These are phyloP conservation scores for Pythium volutum DNA, from an alignment of 352 stramenopile species.

Conservation along the genomic window DNA sequence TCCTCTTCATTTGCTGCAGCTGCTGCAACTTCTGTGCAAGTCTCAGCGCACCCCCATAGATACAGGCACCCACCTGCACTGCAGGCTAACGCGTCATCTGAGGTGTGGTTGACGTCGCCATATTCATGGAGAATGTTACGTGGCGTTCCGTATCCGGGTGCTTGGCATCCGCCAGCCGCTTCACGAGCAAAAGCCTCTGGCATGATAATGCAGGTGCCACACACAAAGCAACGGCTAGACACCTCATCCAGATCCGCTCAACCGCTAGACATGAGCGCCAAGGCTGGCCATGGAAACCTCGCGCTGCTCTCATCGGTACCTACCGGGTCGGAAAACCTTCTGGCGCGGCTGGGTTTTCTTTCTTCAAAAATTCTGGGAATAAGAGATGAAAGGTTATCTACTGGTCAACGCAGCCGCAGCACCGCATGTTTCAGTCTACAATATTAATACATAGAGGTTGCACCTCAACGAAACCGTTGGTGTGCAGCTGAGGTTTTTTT, in stretches of 20 bases:
- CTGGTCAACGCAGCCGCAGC: neutral
- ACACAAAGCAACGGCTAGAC: no score
- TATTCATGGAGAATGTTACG: no score
- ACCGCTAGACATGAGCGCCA: no score
- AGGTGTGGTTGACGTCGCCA: no score
- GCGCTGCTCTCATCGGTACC: neutral
- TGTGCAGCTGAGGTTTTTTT: slow-evolving; percentile 11
- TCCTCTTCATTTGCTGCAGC: neutral
- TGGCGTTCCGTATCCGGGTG: neutral
- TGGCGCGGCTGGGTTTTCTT: slow-evolving; percentile 14
- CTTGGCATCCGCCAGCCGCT: slow-evolving; percentile 1
- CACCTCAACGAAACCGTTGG: slow-evolving; percentile 1
- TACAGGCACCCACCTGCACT: no score
- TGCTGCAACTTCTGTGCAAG: neutral
- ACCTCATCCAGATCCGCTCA: no score
- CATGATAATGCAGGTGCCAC: neutral
- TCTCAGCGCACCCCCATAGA: no score
- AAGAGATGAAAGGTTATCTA: slow-evolving; percentile 10
- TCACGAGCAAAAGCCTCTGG: neutral
- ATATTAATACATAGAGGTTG: slow-evolving; percentile 14
- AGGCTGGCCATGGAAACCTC: no score
- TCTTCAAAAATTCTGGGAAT: slow-evolving; percentile 26
- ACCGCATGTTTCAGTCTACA: neutral
- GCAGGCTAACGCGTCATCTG: neutral
- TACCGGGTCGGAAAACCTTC: slow-evolving; percentile 2